A percentile compares a stretch with the other conserved stretches of the same genome.
These are phyloP conservation scores for Kurtzmaniella quercitrusa DNA, from an alignment of 1,139 yeast genomes.

Conservation along the genomic window DNA sequence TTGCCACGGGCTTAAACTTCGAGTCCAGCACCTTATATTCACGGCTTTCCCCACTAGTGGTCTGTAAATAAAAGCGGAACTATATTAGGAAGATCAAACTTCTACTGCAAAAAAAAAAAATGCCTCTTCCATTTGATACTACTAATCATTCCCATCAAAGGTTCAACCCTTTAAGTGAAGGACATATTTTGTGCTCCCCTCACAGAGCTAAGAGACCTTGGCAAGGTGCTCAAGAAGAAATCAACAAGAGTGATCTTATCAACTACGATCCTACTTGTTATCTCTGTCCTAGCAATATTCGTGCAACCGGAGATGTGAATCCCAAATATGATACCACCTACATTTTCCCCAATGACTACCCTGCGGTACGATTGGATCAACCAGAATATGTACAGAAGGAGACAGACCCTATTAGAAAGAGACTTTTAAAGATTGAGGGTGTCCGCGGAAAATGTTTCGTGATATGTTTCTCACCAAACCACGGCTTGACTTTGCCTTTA, in stretches of 20 bases:
- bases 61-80: background rate
- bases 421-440: constrained; percentile 52
- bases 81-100: too few species aligned
- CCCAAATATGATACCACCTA: constrained; percentile 57
- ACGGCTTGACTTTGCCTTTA: constrained; percentile 61
- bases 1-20: background rate
- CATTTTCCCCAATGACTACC: constrained; percentile 64
- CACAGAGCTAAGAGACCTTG: constrained; percentile 78
- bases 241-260: constrained; percentile 41
- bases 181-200: constrained; percentile 70
- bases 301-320: constrained; percentile 63
- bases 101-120: constrained; percentile 6
- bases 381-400: constrained; percentile 34
- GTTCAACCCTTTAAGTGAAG: constrained; percentile 59
- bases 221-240: constrained; percentile 70
- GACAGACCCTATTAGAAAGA: constrained; percentile 26
- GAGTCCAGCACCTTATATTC: background rate
- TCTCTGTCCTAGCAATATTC: constrained; percentile 67
- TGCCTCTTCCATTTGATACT: constrained; percentile 40
- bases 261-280: constrained; percentile 64
- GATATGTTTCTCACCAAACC: constrained; percentile 72
- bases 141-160: constrained; percentile 64
- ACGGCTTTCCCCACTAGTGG: background rate
- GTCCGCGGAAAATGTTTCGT: constrained; percentile 70
- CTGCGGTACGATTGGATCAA: constrained; percentile 62